Evolutionary conservation across 2,329 filamentous ascomycete species (phyloP).

Genomic region (Pyrenophora tritici-repentis): DNA sequence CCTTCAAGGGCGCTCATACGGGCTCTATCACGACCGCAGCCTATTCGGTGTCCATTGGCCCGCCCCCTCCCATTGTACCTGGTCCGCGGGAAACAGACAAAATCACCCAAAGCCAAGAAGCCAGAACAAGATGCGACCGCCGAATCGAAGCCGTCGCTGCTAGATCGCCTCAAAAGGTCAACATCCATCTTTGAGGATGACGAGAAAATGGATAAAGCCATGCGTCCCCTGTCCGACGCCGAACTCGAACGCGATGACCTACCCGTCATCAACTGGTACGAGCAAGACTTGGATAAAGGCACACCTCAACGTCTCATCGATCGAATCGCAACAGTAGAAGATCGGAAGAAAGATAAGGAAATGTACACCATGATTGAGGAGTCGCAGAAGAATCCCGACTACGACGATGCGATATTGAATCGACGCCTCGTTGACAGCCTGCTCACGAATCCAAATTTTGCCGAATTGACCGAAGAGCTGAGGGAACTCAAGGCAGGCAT

Average conservation of each 20-base stretch:
- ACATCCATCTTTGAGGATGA: constrained; percentile 9
- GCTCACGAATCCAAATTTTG: constrained; percentile 38
- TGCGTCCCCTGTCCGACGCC: constrained; percentile 23
- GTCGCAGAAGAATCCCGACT: constrained; percentile 31
- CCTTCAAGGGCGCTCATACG: constrained; percentile 35
- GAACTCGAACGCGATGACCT: constrained; percentile 29
- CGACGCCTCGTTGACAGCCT: constrained; percentile 34
- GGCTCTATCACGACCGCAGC: constrained; percentile 28
- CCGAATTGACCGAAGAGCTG: constrained; percentile 33
- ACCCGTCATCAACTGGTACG: constrained; percentile 34
- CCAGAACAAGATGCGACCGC: constrained; percentile 5
- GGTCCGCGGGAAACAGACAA: constrained; percentile 29
- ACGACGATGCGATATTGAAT: constrained; percentile 35
- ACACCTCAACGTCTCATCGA: constrained; percentile 30
- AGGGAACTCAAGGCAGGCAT: constrained; percentile 34
- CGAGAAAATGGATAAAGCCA: constrained; percentile 10
- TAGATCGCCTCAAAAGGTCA: constrained; percentile 6
- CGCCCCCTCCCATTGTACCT: constrained; percentile 22
- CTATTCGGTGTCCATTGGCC: constrained; percentile 24
- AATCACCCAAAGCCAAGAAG: constrained; percentile 14
- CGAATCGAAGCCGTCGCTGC: neutral
- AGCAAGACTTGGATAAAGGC: constrained; percentile 34
- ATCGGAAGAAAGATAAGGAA: constrained; percentile 29
- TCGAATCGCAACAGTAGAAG: constrained; percentile 30
- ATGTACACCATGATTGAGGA: constrained; percentile 32